Percentiles rank a stretch among this genome's conserved stretches.
Evolutionary conservation across 1,139 yeast genomes (phyloP).

Genomic region (Tardiomyces blankii): DNA sequence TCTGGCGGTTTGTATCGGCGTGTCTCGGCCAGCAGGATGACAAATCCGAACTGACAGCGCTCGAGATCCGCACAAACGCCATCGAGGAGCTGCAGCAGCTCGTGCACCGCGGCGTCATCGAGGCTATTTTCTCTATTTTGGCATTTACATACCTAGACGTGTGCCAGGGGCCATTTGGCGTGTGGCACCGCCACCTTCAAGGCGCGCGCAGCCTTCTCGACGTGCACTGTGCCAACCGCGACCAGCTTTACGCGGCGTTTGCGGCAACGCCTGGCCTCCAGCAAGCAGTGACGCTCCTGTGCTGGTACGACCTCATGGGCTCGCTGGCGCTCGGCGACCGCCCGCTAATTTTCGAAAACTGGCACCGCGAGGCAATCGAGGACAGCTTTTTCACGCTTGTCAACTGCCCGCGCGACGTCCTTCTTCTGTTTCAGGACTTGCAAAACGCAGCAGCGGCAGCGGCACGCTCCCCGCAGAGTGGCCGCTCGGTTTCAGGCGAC

Average conservation of each 20-base stretch:
- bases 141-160: conserved; percentile 15
- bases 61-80: conserved; percentile 11
- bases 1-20: conserved; percentile 13
- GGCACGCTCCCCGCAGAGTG: too few relatives aligned
- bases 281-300: conserved; percentile 13
- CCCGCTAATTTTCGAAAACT: conserved; percentile 11
- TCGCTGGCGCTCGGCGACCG: conserved; percentile 9
- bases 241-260: conserved; percentile 6
- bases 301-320: conserved; percentile 16
- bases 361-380: conserved; percentile 14
- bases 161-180: conserved; percentile 13
- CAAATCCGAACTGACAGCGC: conserved; percentile 7
- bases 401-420: conserved; percentile 11
- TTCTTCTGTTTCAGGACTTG: conserved; percentile 8
- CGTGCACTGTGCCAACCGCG: conserved; percentile 10
- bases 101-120: conserved; percentile 10
- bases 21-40: conserved; percentile 7
- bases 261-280: conserved; percentile 12
- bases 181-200: conserved; percentile 11
- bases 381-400: conserved; percentile 11
- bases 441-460: conserved; percentile 7
- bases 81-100: conserved; percentile 11
- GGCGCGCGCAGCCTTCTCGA: conserved; percentile 14
- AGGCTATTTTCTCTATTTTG: conserved; percentile 14
- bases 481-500: too few relatives aligned